Evolutionary conservation across 192 early-diverging fungal genomes (phyloP).

Genomic region (Rhizophagus clarus): DNA sequence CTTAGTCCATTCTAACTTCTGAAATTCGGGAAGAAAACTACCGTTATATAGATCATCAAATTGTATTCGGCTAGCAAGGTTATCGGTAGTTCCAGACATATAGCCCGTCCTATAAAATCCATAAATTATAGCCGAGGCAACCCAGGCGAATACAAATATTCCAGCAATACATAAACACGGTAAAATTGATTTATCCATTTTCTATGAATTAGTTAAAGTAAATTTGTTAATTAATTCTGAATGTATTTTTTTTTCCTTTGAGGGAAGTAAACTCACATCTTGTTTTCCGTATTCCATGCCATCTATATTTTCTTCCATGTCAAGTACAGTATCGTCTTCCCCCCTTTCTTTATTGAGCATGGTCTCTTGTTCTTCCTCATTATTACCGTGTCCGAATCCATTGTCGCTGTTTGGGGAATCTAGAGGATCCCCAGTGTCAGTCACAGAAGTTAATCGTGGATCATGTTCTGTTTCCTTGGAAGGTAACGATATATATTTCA

Average conservation of each 20-base stretch:
- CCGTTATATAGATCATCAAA: conserved; percentile 13
- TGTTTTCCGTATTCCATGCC: background rate
- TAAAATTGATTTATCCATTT: conserved; percentile 9
- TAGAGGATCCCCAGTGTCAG: background rate
- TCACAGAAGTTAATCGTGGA: background rate
- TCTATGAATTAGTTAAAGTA: background rate
- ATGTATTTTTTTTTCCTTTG: no score
- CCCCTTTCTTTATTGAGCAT: conserved; percentile 18
- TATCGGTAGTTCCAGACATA: background rate
- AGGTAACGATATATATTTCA: background rate
- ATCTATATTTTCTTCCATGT: background rate
- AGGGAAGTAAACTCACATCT: background rate
- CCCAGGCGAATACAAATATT: conserved; percentile 14
- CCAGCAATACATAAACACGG: conserved; percentile 26
- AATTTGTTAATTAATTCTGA: no score
- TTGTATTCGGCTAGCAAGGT: background rate
- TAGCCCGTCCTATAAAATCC: background rate
- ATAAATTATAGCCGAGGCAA: conserved; percentile 12
- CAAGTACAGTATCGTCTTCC: conserved; percentile 25
- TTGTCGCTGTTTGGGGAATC: background rate
- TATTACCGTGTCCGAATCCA: background rate
- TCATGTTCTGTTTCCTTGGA: background rate
- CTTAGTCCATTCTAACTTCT: background rate
- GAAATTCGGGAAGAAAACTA: background rate
- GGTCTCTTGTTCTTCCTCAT: conserved; percentile 1